Percentiles rank a stretch among this genome's conserved stretches.
Evolutionary conservation across 306 rosid species (phyloP).

Genomic region (Dalbergia cochinchinensis): DNA sequence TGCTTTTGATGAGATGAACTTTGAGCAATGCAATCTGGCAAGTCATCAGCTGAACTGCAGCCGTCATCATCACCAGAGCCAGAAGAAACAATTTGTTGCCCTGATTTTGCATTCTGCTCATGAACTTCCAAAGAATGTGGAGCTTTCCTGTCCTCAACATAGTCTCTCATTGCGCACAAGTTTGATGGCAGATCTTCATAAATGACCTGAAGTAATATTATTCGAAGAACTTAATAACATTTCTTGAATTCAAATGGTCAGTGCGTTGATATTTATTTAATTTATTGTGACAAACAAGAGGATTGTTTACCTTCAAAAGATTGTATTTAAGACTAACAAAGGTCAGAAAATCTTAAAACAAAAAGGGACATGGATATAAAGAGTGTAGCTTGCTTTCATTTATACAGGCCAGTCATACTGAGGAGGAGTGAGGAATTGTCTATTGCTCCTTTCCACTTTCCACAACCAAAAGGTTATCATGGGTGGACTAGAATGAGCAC

Average conservation of each 20-base stretch:
- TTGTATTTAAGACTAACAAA: constrained; percentile 33
- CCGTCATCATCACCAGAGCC: constrained; percentile 42
- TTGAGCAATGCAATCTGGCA: constrained; percentile 44
- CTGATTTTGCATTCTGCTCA: constrained; percentile 47
- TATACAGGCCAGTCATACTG: constrained; percentile 20
- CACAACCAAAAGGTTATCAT: not conserved
- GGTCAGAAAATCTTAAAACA: not conserved
- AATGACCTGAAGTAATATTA: constrained; percentile 62
- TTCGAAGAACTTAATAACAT: constrained; percentile 27
- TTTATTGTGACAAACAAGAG: constrained; percentile 8
- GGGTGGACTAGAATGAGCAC: not conserved
- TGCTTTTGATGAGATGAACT: constrained; percentile 61
- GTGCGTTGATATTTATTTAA: not conserved
- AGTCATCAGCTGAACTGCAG: constrained; percentile 42
- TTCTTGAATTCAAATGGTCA: constrained; percentile 9
- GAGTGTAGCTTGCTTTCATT: constrained; percentile 25
- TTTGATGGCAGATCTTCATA: constrained; percentile 96
- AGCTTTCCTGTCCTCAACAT: constrained; percentile 62
- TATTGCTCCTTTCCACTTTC: constrained; percentile 15
- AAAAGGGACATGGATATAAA: constrained; percentile 6
- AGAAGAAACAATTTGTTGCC: constrained; percentile 49
- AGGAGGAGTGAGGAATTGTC: not conserved
- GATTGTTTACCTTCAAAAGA: constrained; percentile 25
- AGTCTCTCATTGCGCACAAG: constrained; percentile 85
- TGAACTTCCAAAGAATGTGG: constrained; percentile 43